Percentiles rank a stretch among this genome's conserved stretches.
Conservation (phyloP, 1,284 basidiomycete species). For the Trametes polyzona region DNA sequence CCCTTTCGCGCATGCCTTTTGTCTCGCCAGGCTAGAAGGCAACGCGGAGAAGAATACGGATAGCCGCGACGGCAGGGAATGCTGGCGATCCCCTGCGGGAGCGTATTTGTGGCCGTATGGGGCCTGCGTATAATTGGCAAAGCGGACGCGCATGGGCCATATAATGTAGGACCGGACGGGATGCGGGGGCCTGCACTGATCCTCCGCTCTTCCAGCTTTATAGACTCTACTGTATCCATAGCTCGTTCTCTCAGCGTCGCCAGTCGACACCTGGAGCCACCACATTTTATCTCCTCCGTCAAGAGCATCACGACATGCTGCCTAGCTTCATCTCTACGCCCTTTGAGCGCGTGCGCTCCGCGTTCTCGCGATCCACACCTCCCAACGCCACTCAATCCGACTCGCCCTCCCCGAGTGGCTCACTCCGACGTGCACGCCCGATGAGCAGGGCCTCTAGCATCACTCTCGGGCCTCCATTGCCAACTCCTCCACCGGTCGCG, state of each 20-base stretch:
- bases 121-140: not conserved
- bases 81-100: not conserved
- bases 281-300: not conserved
- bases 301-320: not conserved
- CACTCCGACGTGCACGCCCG: not conserved
- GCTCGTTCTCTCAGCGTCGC: slow-evolving; percentile 2
- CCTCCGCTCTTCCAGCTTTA: not conserved
- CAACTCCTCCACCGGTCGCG: not conserved
- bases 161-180: not conserved
- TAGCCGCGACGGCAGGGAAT: not conserved
- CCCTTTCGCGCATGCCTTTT: not conserved
- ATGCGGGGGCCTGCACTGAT: not conserved
- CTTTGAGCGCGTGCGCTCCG: not conserved
- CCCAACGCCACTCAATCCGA: not conserved
- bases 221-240: slow-evolving; percentile 7
- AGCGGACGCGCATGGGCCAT: not conserved
- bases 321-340: not conserved
- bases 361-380: not conserved
- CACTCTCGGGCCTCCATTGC: not conserved
- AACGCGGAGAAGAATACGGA: not conserved
- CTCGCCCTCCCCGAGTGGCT: not conserved
- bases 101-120: not conserved
- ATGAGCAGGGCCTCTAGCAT: slow-evolving; percentile 5
- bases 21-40: not conserved
- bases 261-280: slow-evolving; percentile 4